Percentiles rank a stretch among this genome's conserved stretches.
Conservation (phyloP, 2,329 filamentous ascomycete species). For the Monilinia aucupariae region DNA sequence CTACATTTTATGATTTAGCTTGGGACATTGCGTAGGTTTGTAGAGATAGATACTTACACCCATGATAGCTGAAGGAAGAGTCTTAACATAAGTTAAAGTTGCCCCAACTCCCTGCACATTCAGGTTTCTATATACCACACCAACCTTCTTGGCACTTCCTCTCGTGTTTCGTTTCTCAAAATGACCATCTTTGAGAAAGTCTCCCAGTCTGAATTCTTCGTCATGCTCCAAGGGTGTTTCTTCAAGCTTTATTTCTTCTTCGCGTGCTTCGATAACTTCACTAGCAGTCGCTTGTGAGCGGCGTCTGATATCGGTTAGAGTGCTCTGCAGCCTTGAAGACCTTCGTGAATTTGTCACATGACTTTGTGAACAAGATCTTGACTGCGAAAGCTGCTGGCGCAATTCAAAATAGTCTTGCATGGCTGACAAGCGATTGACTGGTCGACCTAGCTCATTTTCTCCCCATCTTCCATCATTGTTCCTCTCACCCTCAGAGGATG, state of each 20-base stretch:
- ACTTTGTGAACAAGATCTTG: constrained; percentile 36
- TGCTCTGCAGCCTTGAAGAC: constrained; percentile 19
- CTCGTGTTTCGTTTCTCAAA: constrained; percentile 68
- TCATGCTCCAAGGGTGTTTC: constrained; percentile 41
- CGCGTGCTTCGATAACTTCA: constrained; percentile 30
- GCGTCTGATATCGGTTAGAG: constrained; percentile 19
- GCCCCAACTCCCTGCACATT: constrained; percentile 67
- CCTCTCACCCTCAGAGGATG: constrained; percentile 17
- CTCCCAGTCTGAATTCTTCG: constrained; percentile 13
- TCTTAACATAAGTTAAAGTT: constrained; percentile 63
- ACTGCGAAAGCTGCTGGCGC: constrained; percentile 51
- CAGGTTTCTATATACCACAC: constrained; percentile 70
- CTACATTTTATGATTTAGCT: constrained; percentile 19
- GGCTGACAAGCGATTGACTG: constrained; percentile 45
- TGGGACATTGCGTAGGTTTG: not conserved
- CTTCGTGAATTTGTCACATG: constrained; percentile 13
- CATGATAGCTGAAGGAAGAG: constrained; percentile 66
- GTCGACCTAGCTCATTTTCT: constrained; percentile 49
- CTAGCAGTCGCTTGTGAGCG: constrained; percentile 24
- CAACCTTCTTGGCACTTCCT: constrained; percentile 67
- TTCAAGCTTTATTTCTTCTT: constrained; percentile 26
- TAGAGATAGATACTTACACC: constrained; percentile 39
- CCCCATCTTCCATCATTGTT: constrained; percentile 53
- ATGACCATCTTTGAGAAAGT: constrained; percentile 45
- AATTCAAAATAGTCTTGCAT: constrained; percentile 57